Percentiles rank a stretch among this genome's conserved stretches.
Evolutionary conservation across 306 rosid species (phyloP).

Genomic region (Geum urbanum): DNA sequence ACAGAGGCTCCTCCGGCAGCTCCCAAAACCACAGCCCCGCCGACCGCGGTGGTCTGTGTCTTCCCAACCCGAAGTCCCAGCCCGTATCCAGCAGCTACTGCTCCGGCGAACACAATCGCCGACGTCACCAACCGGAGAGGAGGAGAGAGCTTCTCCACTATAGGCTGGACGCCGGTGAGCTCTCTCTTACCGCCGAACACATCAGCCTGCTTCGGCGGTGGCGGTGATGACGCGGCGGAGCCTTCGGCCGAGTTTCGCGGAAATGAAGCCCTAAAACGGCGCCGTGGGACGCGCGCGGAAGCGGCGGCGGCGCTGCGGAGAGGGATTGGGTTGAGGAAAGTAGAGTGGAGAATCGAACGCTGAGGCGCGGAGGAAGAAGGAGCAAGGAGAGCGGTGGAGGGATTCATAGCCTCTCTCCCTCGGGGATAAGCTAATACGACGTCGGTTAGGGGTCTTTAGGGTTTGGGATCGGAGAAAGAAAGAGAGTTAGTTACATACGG

Average conservation of each 20-base stretch:
- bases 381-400: constrained; percentile 46
- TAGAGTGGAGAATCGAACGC: constrained; percentile 34
- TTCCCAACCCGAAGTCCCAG: constrained; percentile 61
- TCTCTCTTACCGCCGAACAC: constrained; percentile 50
- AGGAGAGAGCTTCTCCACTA: constrained; percentile 62
- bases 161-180: constrained; percentile 65
- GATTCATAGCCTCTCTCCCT: constrained; percentile 47
- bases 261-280: constrained; percentile 60
- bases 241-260: constrained; percentile 46
- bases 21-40: constrained; percentile 82
- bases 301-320: constrained; percentile 27
- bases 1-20: constrained; percentile 71
- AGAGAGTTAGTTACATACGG: constrained; percentile 38
- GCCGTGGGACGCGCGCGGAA: constrained; percentile 35
- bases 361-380: constrained; percentile 39
- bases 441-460: constrained; percentile 31
- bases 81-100: constrained; percentile 81
- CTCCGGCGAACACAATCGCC: constrained; percentile 69
- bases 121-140: constrained; percentile 69
- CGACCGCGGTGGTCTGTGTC: constrained; percentile 53
- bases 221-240: constrained; percentile 27
- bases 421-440: constrained; percentile 22
- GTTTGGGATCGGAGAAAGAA: constrained; percentile 1
- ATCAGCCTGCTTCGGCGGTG: constrained; percentile 21
- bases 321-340: constrained; percentile 42